Evolutionary conservation across 2,329 filamentous ascomycete genomes (phyloP).

Genomic region (Paramyrothecium roridum): DNA sequence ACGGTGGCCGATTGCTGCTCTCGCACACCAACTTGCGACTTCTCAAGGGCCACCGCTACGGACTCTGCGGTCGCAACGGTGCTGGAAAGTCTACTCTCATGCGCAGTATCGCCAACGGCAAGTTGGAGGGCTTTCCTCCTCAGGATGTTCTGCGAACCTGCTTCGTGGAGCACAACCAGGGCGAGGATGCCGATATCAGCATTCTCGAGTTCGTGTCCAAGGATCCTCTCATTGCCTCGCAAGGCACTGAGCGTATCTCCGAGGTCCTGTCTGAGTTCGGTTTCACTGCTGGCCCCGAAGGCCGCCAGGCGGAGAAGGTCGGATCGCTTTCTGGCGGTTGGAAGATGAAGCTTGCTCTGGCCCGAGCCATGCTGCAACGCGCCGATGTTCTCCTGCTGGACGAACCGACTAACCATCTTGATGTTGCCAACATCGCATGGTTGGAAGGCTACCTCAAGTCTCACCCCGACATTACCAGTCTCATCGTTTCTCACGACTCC

Average conservation of each 20-base stretch:
- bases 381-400: constrained; percentile 96
- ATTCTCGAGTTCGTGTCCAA: constrained; percentile 91
- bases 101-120: constrained; percentile 92
- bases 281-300: constrained; percentile 86
- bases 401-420: constrained; percentile 98
- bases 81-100: constrained; percentile 99
- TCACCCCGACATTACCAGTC: constrained; percentile 93
- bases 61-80: constrained; percentile 94
- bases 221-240: constrained; percentile 78
- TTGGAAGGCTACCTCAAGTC: constrained; percentile 90
- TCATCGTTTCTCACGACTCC: constrained; percentile 99
- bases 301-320: constrained; percentile 83
- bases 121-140: constrained; percentile 93
- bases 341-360: constrained; percentile 99
- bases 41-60: constrained; percentile 94
- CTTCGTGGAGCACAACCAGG: constrained; percentile 99
- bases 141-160: constrained; percentile 92
- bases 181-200: constrained; percentile 93
- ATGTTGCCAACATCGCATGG: constrained; percentile 95
- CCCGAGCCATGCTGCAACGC: constrained; percentile 91
- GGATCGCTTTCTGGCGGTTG: constrained; percentile 95
- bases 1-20: constrained; percentile 94
- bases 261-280: constrained; percentile 87
- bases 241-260: constrained; percentile 77
- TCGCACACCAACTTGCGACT: constrained; percentile 94